Conservation (phyloP, 352 stramenopile species). For the Globisporangium cylindrosporum region DNA sequence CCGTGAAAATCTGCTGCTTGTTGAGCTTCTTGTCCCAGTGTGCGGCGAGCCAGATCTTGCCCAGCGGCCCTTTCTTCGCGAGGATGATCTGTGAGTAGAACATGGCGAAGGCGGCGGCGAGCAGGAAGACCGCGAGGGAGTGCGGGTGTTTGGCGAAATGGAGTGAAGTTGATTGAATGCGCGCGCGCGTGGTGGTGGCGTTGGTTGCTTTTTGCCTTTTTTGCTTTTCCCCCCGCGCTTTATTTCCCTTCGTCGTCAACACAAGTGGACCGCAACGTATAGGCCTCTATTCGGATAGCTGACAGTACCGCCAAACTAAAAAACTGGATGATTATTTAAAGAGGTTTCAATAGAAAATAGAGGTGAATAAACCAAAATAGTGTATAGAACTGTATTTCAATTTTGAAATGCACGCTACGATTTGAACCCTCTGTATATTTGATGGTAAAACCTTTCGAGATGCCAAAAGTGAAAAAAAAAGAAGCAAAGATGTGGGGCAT, state of each 20-base stretch:
- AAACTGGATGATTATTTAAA: background rate
- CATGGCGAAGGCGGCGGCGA: constrained; percentile 58
- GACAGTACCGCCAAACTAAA: background rate
- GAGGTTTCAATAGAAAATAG: no score
- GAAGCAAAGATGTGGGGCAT: background rate
- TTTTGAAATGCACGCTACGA: no score
- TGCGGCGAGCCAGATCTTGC: constrained; percentile 99
- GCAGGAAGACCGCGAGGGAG: background rate
- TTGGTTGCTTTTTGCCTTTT: background rate
- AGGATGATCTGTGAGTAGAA: constrained; percentile 99
- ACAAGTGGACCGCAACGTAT: background rate
- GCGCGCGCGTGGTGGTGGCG: no score
- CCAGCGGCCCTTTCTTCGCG: constrained; percentile 97
- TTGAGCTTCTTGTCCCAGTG: constrained; percentile 99
- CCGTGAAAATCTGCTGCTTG: constrained; percentile 97
- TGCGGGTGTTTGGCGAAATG: background rate
- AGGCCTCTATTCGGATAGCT: background rate
- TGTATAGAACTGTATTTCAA: no score
- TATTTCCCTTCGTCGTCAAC: background rate
- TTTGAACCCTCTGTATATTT: no score
- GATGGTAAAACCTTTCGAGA: no score
- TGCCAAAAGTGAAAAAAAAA: background rate
- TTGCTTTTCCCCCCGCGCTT: background rate
- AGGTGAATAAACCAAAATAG: no score
- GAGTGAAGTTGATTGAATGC: background rate